Evolutionary conservation across 495 filamentous ascomycete genomes (phyloP).

Genomic region (Astrocystis sublimbata): DNA sequence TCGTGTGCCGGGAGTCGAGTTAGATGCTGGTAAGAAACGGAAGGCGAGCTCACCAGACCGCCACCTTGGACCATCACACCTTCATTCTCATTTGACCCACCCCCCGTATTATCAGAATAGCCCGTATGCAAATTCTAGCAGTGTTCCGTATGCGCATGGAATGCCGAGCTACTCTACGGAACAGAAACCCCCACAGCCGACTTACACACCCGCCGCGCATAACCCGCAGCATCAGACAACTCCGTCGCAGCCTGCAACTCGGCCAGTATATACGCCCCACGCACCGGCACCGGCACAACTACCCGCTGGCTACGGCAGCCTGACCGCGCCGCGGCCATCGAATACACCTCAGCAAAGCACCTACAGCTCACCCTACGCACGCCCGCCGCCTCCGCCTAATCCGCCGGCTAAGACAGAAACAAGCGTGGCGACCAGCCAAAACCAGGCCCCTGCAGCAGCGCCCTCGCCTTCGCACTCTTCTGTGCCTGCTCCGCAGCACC

Average conservation of each 20-base stretch:
- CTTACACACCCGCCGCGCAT: constrained; percentile 27
- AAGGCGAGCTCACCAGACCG: constrained; percentile 50
- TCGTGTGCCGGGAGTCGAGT: constrained; percentile 51
- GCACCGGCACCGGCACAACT: constrained; percentile 36
- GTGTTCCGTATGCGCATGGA: constrained; percentile 21
- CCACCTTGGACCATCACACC: constrained; percentile 29
- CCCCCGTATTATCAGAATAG: constrained; percentile 33
- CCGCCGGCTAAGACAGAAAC: constrained; percentile 25
- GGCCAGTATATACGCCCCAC: constrained; percentile 36
- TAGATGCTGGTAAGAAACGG: constrained; percentile 54
- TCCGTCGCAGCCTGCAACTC: constrained; percentile 27
- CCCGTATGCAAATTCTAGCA: constrained; percentile 29
- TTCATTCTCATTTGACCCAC: constrained; percentile 31
- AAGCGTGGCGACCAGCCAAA: constrained; percentile 19
- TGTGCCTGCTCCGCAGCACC: constrained; percentile 13
- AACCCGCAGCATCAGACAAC: constrained; percentile 24
- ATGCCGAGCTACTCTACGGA: constrained; percentile 30
- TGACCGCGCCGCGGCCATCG: constrained; percentile 31
- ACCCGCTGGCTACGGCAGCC: constrained; percentile 32
- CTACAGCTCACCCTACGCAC: constrained; percentile 48
- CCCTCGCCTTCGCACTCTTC: constrained; percentile 17
- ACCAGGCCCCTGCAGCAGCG: constrained; percentile 20
- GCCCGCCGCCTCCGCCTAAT: constrained; percentile 33
- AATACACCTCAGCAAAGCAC: constrained; percentile 38
- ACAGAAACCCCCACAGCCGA: constrained; percentile 22